Evolutionary conservation across 768 basidiomycete species (phyloP).

Genomic region (Phaffia tasmanica): DNA sequence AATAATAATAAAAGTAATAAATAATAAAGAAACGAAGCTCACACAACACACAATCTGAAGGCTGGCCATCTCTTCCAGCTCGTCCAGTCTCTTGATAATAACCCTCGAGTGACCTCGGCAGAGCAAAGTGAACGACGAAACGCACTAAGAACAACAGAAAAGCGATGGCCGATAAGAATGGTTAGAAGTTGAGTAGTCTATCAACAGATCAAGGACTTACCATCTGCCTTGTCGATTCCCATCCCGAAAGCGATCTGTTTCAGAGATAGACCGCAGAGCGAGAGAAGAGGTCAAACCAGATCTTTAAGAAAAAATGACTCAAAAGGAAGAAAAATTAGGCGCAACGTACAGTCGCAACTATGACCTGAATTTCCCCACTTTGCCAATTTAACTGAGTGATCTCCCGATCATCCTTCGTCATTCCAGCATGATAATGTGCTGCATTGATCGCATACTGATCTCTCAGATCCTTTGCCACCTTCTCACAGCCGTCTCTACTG

Average conservation of each 20-base stretch:
- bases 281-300: not conserved
- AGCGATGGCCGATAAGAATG: not conserved
- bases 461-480: constrained; percentile 58
- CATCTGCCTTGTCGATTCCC: constrained; percentile 70
- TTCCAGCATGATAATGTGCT: constrained; percentile 73
- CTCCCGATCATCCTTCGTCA: constrained; percentile 54
- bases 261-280: not conserved
- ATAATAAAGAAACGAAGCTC: constrained; percentile 32
- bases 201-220: constrained; percentile 5
- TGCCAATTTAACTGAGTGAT: constrained; percentile 63
- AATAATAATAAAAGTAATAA: not conserved
- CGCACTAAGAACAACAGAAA: constrained; percentile 49
- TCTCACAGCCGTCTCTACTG: constrained; percentile 63
- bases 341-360: constrained; percentile 74
- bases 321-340: not conserved
- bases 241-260: constrained; percentile 86
- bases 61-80: constrained; percentile 78
- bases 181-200: not conserved
- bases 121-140: constrained; percentile 75
- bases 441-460: constrained; percentile 52
- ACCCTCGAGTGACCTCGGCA: constrained; percentile 77
- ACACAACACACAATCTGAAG: constrained; percentile 82
- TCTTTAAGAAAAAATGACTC: no score
- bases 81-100: constrained; percentile 95
- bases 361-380: constrained; percentile 56